Conservation (phyloP, 805 yeast species). For the Starmerella sirachaensis region DNA sequence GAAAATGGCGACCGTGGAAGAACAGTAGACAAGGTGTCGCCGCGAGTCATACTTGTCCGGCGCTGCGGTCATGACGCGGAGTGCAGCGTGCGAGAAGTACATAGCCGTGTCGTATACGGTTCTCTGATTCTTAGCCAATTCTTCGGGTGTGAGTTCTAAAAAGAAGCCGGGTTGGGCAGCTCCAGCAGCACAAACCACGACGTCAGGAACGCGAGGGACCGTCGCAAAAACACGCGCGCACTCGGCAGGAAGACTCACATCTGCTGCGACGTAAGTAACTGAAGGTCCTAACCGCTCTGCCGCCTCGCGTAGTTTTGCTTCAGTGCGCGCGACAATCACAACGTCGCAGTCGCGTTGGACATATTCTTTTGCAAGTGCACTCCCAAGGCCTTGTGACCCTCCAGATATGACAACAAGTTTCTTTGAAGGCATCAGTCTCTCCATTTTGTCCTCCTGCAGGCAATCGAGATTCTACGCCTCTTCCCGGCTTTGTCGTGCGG, state of each 20-base stretch:
- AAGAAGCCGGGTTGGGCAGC: slow-evolving; percentile 69
- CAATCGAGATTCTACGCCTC: too few relatives aligned
- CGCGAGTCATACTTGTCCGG: slow-evolving; percentile 20
- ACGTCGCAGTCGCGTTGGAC: slow-evolving; percentile 49
- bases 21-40: slow-evolving; percentile 49
- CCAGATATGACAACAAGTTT: slow-evolving; percentile 72
- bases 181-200: slow-evolving; percentile 80
- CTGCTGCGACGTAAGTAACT: slow-evolving; percentile 43
- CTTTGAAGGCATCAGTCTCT: too few relatives aligned
- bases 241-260: slow-evolving; percentile 45
- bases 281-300: slow-evolving; percentile 34
- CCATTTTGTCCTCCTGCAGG: too few relatives aligned
- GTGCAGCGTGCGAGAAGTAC: slow-evolving; percentile 55
- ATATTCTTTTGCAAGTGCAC: slow-evolving; percentile 53
- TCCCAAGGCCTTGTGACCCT: slow-evolving; percentile 90
- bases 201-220: slow-evolving; percentile 45
- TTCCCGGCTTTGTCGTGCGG: too few relatives aligned
- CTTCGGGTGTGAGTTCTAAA: slow-evolving; percentile 47
- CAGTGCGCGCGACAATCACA: slow-evolving; percentile 67
- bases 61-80: slow-evolving; percentile 26
- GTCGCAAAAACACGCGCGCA: slow-evolving; percentile 38
- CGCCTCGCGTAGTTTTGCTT: slow-evolving; percentile 41
- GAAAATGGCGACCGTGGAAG: slow-evolving; percentile 71
- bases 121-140: slow-evolving; percentile 48
- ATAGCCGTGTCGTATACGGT: slow-evolving; percentile 65